Conservation (phyloP, 768 basidiomycete species). For the Amanita fuliginea region DNA sequence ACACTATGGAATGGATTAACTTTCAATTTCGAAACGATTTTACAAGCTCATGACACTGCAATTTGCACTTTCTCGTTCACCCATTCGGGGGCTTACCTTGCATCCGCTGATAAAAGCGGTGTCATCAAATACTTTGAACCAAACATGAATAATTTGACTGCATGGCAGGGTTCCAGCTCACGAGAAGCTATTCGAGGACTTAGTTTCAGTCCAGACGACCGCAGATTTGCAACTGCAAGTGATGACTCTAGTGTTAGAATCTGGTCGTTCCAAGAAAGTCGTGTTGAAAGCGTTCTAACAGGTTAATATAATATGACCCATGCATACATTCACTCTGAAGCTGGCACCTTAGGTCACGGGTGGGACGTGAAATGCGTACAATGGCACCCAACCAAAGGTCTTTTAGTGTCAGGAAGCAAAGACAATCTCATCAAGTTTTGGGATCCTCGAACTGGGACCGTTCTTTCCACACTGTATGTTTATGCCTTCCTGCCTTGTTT, state of each 20-base stretch:
- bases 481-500: not conserved
- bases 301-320: slow-evolving; percentile 32
- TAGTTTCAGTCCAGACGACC: slow-evolving; percentile 87
- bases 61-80: slow-evolving; percentile 87
- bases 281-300: slow-evolving; percentile 79
- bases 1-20: slow-evolving; percentile 98
- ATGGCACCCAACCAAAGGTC: slow-evolving; percentile 97
- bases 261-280: slow-evolving; percentile 89
- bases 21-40: slow-evolving; percentile 98
- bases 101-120: slow-evolving; percentile 87
- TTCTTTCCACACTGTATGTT: slow-evolving; percentile 79
- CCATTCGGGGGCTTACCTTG: slow-evolving; percentile 87
- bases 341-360: slow-evolving; percentile 62
- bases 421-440: slow-evolving; percentile 99
- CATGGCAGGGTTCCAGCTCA: slow-evolving; percentile 77
- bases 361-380: slow-evolving; percentile 99
- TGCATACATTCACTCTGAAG: not conserved
- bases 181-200: slow-evolving; percentile 90
- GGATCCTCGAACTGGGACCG: slow-evolving; percentile 92
- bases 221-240: slow-evolving; percentile 86
- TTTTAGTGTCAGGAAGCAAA: slow-evolving; percentile 92
- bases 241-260: slow-evolving; percentile 93
- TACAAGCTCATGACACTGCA: slow-evolving; percentile 96
- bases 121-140: slow-evolving; percentile 98
- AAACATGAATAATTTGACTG: slow-evolving; percentile 97